Evolutionary conservation across 2,329 filamentous ascomycete species (phyloP), one percentile per base, ranked within the genome.

Genomic region (Rutstroemia sp.): DNA sequence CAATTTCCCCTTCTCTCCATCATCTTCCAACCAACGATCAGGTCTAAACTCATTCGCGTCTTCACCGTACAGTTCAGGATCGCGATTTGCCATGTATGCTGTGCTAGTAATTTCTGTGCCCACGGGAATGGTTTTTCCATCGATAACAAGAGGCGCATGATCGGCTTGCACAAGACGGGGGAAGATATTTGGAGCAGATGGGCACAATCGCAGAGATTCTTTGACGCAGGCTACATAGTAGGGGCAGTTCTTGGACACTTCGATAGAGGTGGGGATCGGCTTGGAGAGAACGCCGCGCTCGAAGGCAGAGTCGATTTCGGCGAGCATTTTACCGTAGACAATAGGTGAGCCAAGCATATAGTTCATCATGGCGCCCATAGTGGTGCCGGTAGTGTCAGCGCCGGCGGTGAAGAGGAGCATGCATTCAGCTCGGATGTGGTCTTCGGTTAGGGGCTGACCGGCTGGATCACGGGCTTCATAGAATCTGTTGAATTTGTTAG

Each of bases 211-310:
- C 1, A 52, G 16, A 10, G 48, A 44, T 52, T 56, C 47, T 51
- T 52, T 56, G 38, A 56, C 47, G 19, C 53, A 56, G 19, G 53
- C 53, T 42, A 56, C 48, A 19, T 56, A 56, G n/a, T 52, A 56
- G 25, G 39, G 39, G 6, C 47, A 44, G 19, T 41, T 49, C 18
- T 50, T 56, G 38, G 38, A 52, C 8, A 51, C 41, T 45, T 52
- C 47, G 38, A 30, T 16, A 12, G 48, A 49, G 2, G 38, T 49
- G 6, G 41, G 46, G 12, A 56, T 18, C 0, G 53, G 47, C 2
- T 39, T 52, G 23, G 53, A 44, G 5, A 56, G 16, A 21, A 39
- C 19, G 10, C 39, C 53, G 10, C 23, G 25, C 12, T 54, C 44
- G 44, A 54, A 49, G 38, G 42, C 30, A 3, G 41, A 42, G 7